Base-by-base conservation (phyloP, 441 rosid genomes). In the Adansonia grandidieri region DNA sequence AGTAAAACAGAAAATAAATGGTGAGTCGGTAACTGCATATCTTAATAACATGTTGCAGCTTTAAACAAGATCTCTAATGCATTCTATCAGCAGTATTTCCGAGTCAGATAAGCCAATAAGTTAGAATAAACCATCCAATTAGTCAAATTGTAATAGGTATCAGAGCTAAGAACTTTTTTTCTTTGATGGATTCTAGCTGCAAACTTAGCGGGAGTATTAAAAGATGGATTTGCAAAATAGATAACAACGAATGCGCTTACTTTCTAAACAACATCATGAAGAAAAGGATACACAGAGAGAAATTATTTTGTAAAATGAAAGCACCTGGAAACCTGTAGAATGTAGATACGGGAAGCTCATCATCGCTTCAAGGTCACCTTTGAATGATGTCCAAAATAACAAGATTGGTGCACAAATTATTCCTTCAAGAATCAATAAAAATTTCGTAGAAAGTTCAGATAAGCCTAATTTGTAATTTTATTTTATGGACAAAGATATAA, bases 291-390 rank as follows among this genome's bases (percentile, higher is more conserved):
- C 50, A 57, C 4, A 61, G 14, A 5, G 40, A 11, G 47, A 58
- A 70, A 71, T 42, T 67, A 20, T 75, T 64, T 67, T 56, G 51
- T 40, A 50, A 69, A 72, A 69, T 57, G 70, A 37, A 71, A 76
- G 71, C 81, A 89, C 93, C 91, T 87, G 83, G 80, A 90, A 90
- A 61, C 90, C 90, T 62, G 77, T 68, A 48, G 85, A 75, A 78
- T 79, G 77, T 68, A 90, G 86, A 79, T 86, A 51, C 65, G 87
- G 91, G 78, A 88, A 88, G n/a, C 76, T 77, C 81, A 87, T 58
- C 24, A 79, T 75, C 51, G 57, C 73, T 80, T 47, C 85, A 47
- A 90, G 67, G 80, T 90, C 93, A 40, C 93, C 93, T 17, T 47
- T 84, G 75, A 87, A 9, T 68, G 73, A 81, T 37, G 89, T 87